A percentile compares a stretch with the other conserved stretches of the same genome.
Evolutionary conservation across 2,329 filamentous ascomycete genomes (phyloP).

Genomic region (Beauveria asiatica): DNA sequence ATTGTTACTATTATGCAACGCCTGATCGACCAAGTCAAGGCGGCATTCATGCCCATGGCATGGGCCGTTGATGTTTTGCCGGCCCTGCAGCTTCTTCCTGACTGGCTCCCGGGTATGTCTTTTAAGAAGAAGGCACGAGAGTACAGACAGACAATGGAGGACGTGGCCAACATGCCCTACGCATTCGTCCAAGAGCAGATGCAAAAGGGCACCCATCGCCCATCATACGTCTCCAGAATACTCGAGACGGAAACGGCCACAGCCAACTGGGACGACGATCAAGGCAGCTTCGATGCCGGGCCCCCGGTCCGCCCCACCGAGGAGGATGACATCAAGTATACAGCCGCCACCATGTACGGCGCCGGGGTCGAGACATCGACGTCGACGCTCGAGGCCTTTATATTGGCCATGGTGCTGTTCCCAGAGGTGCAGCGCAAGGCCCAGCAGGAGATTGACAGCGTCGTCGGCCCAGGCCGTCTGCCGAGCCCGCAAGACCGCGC

Average conservation of each 20-base stretch:
- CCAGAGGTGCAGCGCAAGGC: conserved; percentile 18
- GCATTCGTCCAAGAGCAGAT: conserved; percentile 15
- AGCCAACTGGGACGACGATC: not conserved
- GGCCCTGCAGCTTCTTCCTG: not conserved
- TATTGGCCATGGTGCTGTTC: conserved; percentile 18
- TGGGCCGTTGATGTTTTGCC: not conserved
- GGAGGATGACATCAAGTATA: conserved; percentile 12
- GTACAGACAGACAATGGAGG: conserved; percentile 1
- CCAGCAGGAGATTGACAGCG: conserved; percentile 19
- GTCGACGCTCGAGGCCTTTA: conserved; percentile 12
- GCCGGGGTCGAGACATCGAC: conserved; percentile 10
- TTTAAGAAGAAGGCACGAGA: not conserved
- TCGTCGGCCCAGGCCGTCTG: conserved; percentile 21
- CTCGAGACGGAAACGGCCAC: conserved; percentile 12
- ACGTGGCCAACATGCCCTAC: conserved; percentile 14
- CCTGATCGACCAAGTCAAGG: not conserved
- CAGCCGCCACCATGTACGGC: conserved; percentile 14
- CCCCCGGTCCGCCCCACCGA: conserved; percentile 2
- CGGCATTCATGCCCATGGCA: not conserved
- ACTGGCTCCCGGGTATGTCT: not conserved
- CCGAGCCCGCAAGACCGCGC: conserved; percentile 18
- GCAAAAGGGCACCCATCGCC: not conserved
- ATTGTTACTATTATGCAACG: conserved; percentile 15
- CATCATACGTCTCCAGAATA: conserved; percentile 15
- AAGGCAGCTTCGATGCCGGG: not conserved